A percentile compares a stretch with the other conserved stretches of the same genome.
These are phyloP conservation scores for Globisporangium parvum DNA, from an alignment of 352 stramenopile species.

Conservation along the genomic window DNA sequence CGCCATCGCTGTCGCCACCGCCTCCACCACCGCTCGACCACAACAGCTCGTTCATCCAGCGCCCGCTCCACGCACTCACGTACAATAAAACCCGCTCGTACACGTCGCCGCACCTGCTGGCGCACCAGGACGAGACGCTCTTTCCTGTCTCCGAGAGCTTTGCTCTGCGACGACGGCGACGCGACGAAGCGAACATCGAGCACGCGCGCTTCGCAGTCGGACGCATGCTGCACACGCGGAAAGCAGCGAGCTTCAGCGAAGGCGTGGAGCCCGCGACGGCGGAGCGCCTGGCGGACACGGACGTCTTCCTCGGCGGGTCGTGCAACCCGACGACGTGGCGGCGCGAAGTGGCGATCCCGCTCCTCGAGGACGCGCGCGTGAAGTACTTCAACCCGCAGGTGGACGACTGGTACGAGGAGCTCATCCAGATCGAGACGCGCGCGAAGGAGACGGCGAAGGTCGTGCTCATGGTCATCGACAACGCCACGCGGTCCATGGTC, in stretches of 20 bases:
- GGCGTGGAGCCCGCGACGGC: conserved; percentile 26
- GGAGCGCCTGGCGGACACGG: conserved; percentile 31
- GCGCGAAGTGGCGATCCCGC: conserved; percentile 64
- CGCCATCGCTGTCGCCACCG: too few relatives aligned
- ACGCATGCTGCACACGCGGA: conserved; percentile 21
- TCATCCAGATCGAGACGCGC: conserved; percentile 72
- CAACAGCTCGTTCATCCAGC: conserved; percentile 3
- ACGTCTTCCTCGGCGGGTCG: conserved; percentile 79
- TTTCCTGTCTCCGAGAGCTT: conserved; percentile 14
- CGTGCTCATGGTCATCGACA: conserved; percentile 84
- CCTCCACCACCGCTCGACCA: neutral
- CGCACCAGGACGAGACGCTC: conserved; percentile 20
- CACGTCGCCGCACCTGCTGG: conserved; percentile 58
- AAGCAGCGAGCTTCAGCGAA: conserved; percentile 51
- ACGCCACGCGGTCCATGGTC: conserved; percentile 71
- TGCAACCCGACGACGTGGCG: conserved; percentile 89
- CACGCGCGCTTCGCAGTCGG: conserved; percentile 11
- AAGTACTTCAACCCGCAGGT: conserved; percentile 88
- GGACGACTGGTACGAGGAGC: conserved; percentile 83
- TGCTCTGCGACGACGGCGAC: conserved; percentile 9
- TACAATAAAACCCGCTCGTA: conserved; percentile 46
- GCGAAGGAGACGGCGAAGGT: conserved; percentile 82
- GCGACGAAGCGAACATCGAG: conserved; percentile 12
- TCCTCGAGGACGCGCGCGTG: conserved; percentile 59
- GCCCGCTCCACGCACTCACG: conserved; percentile 35